Percentiles rank a stretch among this genome's conserved stretches.
These are phyloP conservation scores for Myriangium duriaei DNA, from an alignment of 2,329 filamentous ascomycete genomes.

Conservation along the genomic window DNA sequence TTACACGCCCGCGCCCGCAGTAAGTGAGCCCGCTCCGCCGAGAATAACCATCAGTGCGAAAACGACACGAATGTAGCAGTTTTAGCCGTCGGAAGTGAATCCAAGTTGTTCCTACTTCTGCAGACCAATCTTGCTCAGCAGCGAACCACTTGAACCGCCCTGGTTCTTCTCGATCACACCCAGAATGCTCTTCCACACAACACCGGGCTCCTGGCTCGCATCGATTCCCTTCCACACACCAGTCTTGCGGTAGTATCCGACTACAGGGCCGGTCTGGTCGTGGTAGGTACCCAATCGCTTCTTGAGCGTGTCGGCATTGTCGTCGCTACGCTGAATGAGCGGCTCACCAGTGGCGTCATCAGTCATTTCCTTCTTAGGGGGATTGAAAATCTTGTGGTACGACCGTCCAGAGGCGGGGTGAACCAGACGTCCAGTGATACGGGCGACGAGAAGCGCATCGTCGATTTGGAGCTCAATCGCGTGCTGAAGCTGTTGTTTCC, in stretches of 20 bases:
- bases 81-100: too few relatives aligned
- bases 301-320: conserved; percentile 91
- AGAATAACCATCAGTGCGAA: too few relatives aligned
- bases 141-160: conserved; percentile 27
- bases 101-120: conserved; percentile 37
- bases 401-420: conserved; percentile 93
- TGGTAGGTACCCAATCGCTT: conserved; percentile 93
- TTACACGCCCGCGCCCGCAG: conserved; percentile 6
- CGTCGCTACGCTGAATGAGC: conserved; percentile 88
- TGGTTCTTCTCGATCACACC: conserved; percentile 55
- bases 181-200: conserved; percentile 90
- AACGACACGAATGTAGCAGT: too few relatives aligned
- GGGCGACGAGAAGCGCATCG: conserved; percentile 80
- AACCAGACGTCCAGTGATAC: conserved; percentile 90
- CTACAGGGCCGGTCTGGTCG: conserved; percentile 81
- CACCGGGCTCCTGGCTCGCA: conserved; percentile 86
- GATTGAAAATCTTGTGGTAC: conserved; percentile 99
- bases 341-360: conserved; percentile 96
- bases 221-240: conserved; percentile 95
- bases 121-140: conserved; percentile 44
- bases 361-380: conserved; percentile 84
- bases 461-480: conserved; percentile 96
- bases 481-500: conserved; percentile 79
- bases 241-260: conserved; percentile 91
- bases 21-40: too few relatives aligned